These are phyloP conservation scores for Coemansia sp. DNA, from an alignment of 192 early-diverging fungal genomes.

Conservation along the genomic window DNA sequence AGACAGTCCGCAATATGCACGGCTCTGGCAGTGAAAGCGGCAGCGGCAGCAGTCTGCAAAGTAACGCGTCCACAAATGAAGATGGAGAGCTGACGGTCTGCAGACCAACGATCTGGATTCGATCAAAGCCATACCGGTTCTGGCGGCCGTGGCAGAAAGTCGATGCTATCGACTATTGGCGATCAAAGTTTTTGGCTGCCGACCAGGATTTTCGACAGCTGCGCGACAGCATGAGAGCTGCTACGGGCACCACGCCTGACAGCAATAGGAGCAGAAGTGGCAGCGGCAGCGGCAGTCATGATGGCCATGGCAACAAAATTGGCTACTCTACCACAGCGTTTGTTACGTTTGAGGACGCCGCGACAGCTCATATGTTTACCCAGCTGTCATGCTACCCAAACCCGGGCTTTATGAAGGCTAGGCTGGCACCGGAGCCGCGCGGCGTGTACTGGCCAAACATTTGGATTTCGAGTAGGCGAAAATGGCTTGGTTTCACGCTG, in stretches of 20 bases:
- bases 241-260: neutral
- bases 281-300: neutral
- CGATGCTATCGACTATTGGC: conserved; percentile 69
- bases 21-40: neutral
- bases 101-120: conserved; percentile 34
- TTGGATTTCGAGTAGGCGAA: conserved; percentile 61
- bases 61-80: neutral
- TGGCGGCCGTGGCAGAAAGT: conserved; percentile 61
- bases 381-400: conserved; percentile 68
- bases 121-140: conserved; percentile 31
- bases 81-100: neutral
- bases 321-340: conserved; percentile 66
- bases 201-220: conserved; percentile 59
- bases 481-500: conserved; percentile 56
- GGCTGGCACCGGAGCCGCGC: conserved; percentile 72
- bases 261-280: neutral
- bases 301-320: conserved; percentile 5
- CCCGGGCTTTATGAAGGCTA: conserved; percentile 65
- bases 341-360: conserved; percentile 76
- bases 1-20: neutral
- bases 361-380: conserved; percentile 67
- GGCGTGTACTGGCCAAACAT: conserved; percentile 79
- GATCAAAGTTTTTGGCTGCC: conserved; percentile 56
- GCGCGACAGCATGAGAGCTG: conserved; percentile 24
- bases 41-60: neutral